Percentiles rank a stretch among this genome's conserved stretches.
These are phyloP conservation scores for Gyrodon lividus DNA, from an alignment of 768 basidiomycete genomes.

Conservation along the genomic window DNA sequence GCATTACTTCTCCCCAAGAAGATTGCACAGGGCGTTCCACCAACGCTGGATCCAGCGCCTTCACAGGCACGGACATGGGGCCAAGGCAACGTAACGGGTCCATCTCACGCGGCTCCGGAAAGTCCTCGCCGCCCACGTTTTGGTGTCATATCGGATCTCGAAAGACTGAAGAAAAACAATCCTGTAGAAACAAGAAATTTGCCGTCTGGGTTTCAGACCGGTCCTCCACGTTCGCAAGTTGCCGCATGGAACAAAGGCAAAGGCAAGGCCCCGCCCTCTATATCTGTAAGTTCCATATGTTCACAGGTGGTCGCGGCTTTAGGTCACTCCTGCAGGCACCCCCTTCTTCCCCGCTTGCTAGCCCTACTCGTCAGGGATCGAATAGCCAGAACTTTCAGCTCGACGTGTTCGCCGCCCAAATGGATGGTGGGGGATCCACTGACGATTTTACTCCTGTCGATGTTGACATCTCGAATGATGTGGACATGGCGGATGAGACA, in stretches of 20 bases:
- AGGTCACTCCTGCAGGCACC: slow-evolving; percentile 4
- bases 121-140: slow-evolving; percentile 41
- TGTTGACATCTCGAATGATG: slow-evolving; percentile 33
- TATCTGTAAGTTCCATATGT: slow-evolving; percentile 5
- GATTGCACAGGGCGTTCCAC: slow-evolving; percentile 35
- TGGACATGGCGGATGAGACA: slow-evolving; percentile 33
- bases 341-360: slow-evolving; percentile 24
- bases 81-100: slow-evolving; percentile 24
- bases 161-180: slow-evolving; percentile 17
- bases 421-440: slow-evolving; percentile 9
- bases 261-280: slow-evolving; percentile 5
- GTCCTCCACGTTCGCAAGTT: slow-evolving; percentile 19
- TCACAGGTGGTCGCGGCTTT: not conserved
- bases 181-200: slow-evolving; percentile 16
- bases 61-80: slow-evolving; percentile 41
- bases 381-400: slow-evolving; percentile 11
- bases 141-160: slow-evolving; percentile 26
- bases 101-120: slow-evolving; percentile 31
- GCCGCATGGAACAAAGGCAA: slow-evolving; percentile 16
- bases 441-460: slow-evolving; percentile 17
- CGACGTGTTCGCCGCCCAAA: slow-evolving; percentile 20
- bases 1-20: slow-evolving; percentile 46
- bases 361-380: slow-evolving; percentile 16
- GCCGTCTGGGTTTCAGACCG: slow-evolving; percentile 28
- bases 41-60: slow-evolving; percentile 40